These are phyloP conservation scores for Trichomonascaceae sp. DNA, from an alignment of 1,139 yeast genomes.

Conservation along the genomic window DNA sequence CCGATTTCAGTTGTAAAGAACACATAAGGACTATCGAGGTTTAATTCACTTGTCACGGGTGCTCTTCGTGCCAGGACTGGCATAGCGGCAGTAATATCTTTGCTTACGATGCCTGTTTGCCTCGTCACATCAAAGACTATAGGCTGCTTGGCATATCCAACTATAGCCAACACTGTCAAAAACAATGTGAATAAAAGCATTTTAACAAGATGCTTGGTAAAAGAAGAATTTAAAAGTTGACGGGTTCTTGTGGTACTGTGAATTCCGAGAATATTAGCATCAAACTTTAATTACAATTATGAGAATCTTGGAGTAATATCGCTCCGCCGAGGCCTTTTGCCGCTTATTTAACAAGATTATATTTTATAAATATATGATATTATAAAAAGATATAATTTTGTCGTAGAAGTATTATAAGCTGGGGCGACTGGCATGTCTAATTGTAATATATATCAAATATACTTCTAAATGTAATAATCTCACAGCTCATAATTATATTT, in stretches of 20 bases:
- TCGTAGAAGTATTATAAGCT: background rate
- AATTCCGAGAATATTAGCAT: background rate
- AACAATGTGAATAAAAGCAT: background rate
- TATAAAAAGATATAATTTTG: background rate
- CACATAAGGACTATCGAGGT: conserved; percentile 22
- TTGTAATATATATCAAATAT: background rate
- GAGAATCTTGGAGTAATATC: background rate
- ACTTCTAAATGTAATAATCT: background rate
- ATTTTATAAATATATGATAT: no score
- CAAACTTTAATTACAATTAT: background rate
- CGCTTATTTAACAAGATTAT: background rate
- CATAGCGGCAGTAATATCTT: background rate
- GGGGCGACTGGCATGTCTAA: background rate
- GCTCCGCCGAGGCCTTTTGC: background rate
- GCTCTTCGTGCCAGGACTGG: conserved; percentile 1
- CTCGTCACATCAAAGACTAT: background rate
- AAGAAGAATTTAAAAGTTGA: background rate
- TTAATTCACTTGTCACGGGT: conserved; percentile 7
- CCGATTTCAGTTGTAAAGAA: conserved; percentile 30
- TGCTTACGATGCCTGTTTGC: background rate
- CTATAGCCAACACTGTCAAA: background rate
- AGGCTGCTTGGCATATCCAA: background rate
- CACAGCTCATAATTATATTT: background rate
- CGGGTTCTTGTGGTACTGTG: background rate
- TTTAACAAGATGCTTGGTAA: background rate